Conservation (phyloP, 2,329 filamentous ascomycete genomes). For the Trichophyton benhamiae region DNA sequence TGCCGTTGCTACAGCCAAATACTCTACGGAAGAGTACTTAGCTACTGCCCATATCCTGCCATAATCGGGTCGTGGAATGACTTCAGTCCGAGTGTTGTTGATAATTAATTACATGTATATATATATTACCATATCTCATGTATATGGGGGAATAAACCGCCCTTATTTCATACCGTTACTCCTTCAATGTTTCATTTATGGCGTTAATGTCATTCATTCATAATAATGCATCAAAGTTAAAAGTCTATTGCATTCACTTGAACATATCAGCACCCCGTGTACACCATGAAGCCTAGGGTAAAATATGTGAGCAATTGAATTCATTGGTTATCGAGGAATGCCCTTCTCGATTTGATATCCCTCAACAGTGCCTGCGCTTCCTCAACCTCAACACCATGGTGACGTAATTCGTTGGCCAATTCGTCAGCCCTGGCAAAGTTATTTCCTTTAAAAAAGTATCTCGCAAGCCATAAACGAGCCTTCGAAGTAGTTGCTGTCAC, state of each 20-base stretch:
- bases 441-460: slow-evolving; percentile 60
- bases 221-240: neutral
- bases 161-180: too few relatives aligned
- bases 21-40: neutral
- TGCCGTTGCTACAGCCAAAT: slow-evolving; percentile 3
- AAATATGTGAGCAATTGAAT: neutral
- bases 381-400: slow-evolving; percentile 92
- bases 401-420: slow-evolving; percentile 78
- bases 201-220: too few relatives aligned
- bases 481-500: slow-evolving; percentile 87
- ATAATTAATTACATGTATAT: too few relatives aligned
- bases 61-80: neutral
- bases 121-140: too few relatives aligned
- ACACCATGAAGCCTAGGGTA: neutral
- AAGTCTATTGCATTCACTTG: neutral
- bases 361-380: slow-evolving; percentile 88
- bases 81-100: neutral
- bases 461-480: slow-evolving; percentile 85
- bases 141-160: too few relatives aligned
- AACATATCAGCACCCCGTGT: neutral
- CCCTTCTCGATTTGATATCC: slow-evolving; percentile 68
- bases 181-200: too few relatives aligned
- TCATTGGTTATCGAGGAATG: slow-evolving; percentile 23
- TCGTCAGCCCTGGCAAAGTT: slow-evolving; percentile 68
- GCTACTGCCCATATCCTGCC: neutral